Conservation (phyloP, 495 filamentous ascomycete genomes). For the Baudoinia panamericana region DNA sequence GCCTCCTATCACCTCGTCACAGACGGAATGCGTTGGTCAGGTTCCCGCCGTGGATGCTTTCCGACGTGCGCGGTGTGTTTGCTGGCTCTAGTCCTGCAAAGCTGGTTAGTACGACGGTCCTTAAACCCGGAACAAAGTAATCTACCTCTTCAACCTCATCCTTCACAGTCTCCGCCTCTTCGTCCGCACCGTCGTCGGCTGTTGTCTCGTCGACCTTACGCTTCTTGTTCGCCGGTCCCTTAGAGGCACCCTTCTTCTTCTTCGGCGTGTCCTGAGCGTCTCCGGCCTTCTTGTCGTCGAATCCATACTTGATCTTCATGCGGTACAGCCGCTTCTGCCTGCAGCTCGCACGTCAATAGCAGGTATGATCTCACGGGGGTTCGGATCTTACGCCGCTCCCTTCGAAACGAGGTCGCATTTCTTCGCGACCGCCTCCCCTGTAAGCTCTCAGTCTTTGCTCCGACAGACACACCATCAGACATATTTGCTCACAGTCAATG, state of each 20-base stretch:
- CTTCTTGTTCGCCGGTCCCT: constrained; percentile 27
- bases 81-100: neutral
- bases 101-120: neutral
- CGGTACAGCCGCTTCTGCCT: neutral
- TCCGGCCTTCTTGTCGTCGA: constrained; percentile 1
- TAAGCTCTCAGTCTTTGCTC: too few species aligned
- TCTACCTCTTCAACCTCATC: neutral
- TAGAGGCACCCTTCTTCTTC: constrained; percentile 23
- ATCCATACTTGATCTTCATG: constrained; percentile 11
- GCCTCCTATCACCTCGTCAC: too few species aligned
- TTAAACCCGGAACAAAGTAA: too few species aligned
- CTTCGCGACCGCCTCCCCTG: constrained; percentile 45
- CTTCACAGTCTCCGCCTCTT: constrained; percentile 3
- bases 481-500: too few species aligned
- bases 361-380: too few species aligned
- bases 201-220: constrained; percentile 26
- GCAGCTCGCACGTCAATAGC: neutral
- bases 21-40: too few species aligned
- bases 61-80: too few species aligned
- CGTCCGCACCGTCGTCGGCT: constrained; percentile 22
- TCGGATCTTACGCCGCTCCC: constrained; percentile 55
- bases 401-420: constrained; percentile 49
- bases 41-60: too few species aligned
- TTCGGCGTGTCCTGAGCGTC: constrained; percentile 10
- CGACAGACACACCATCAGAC: too few species aligned